Percentiles rank a stretch among this genome's conserved stretches.
These are phyloP conservation scores for Rhodamnia rubescens DNA, from an alignment of 345 rosid species.

Conservation along the genomic window DNA sequence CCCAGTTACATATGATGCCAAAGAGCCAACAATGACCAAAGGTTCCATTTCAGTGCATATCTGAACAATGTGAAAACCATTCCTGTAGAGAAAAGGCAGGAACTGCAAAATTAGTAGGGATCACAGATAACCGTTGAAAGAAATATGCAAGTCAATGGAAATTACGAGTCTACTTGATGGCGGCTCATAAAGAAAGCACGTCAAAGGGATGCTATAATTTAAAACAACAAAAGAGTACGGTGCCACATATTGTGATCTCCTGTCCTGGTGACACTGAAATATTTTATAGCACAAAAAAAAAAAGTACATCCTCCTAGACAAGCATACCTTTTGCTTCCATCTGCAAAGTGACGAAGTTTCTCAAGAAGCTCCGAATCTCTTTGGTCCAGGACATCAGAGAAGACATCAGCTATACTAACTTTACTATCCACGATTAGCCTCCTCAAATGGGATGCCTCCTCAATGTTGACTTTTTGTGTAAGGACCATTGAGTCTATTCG, in stretches of 20 bases:
- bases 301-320: neutral
- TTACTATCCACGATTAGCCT: conserved; percentile 33
- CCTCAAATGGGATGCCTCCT: conserved; percentile 60
- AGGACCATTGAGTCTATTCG: conserved; percentile 76
- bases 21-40: conserved; percentile 47
- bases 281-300: neutral
- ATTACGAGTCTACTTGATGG: neutral
- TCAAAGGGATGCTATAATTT: neutral
- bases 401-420: conserved; percentile 33
- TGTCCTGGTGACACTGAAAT: neutral
- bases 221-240: neutral
- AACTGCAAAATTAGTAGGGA: neutral
- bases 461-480: conserved; percentile 29
- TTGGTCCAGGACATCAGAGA: conserved; percentile 27
- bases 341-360: conserved; percentile 42
- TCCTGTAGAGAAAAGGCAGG: conserved; percentile 32
- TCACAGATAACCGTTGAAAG: neutral
- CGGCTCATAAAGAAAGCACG: neutral
- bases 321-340: conserved; percentile 37
- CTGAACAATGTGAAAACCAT: conserved; percentile 55
- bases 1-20: conserved; percentile 64
- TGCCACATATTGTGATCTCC: neutral
- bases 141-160: neutral
- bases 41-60: conserved; percentile 89
- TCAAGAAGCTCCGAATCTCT: conserved; percentile 50